Evolutionary conservation across 768 basidiomycete genomes (phyloP), one percentile per base, ranked within the genome.

Genomic region (Collybia mongolica): DNA sequence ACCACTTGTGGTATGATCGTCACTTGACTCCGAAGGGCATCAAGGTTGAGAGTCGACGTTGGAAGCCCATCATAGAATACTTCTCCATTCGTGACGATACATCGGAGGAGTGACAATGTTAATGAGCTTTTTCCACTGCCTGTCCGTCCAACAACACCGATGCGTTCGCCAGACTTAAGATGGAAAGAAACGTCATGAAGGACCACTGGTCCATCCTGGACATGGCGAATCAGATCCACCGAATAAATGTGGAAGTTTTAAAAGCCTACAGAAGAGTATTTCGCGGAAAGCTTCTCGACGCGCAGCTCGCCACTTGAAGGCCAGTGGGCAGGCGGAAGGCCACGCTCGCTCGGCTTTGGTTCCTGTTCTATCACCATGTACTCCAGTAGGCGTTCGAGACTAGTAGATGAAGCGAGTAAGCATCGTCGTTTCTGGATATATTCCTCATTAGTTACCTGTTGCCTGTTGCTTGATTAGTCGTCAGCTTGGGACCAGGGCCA

Each of bases 351-450:
- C 1, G 72, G 47, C 40, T 66, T 60, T 1, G 73, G 72, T 57
- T 86, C 83, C 40, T 81, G 79, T 29, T 84, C 82, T 47, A 83
- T 81, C 26, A 69, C 60, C 12, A 84, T 62, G 59, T 81, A 86
- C 3, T 62, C 84, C 39, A 85, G 76, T 1, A 92, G 82, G 50
- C 92, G 84, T 58, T 93, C 90, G 8, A 75, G 60, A 52, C 73
- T 73, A 12, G 11, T 12, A 11, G 11, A 32, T 32, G 14, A 32
- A 32, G 32, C 11, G 32, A 32, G 11, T 32, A 32, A 32, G 32
- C 11, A 32, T 12, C 11, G 11, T 32, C 32, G 2, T 12, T 32
- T 32, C 11, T 11, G 32, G 32, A 32, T 12, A 32, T 12, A 44
- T 74, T 76, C 64, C 62, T 32, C 4, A 12, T 14, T 14, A 32